A percentile compares a stretch with the other conserved stretches of the same genome.
phyloP scores from a whole-genome alignment of 164 flowering plant genomes.

The Piper longum region DNA sequence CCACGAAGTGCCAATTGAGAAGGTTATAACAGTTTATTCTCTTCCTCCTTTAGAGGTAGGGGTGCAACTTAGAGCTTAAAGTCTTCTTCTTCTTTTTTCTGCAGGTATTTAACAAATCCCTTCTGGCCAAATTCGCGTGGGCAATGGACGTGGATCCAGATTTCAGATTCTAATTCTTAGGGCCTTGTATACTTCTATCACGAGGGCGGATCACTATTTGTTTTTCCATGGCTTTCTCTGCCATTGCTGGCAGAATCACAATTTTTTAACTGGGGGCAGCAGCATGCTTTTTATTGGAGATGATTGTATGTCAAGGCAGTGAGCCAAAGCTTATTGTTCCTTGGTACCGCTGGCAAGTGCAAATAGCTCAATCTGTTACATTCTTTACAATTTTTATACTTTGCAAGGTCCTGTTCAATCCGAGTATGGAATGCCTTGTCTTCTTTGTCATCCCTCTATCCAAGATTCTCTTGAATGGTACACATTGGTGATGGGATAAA shows the following conservation, averaged over 20 bases:
- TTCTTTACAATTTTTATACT: no score
- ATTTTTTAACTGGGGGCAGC: no score
- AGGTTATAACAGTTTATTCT: constrained; percentile 31
- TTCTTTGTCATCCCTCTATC: no score
- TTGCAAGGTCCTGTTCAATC: no score
- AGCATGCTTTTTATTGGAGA: no score
- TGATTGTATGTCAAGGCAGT: no score
- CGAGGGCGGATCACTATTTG: neutral
- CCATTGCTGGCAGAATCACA: neutral
- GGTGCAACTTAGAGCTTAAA: neutral
- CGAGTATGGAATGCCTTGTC: no score
- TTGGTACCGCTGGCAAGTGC: no score
- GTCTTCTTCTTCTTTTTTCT: neutral
- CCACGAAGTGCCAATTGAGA: constrained; percentile 94
- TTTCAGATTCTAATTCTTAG: constrained; percentile 62
- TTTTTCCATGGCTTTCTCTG: neutral
- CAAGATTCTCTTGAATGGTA: no score
- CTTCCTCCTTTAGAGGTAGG: neutral
- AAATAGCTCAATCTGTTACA: no score
- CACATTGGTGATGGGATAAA: no score
- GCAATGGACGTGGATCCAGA: constrained; percentile 92
- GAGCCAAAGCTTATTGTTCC: no score
- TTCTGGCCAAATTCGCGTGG: constrained; percentile 89
- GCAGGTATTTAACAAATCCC: constrained; percentile 90
- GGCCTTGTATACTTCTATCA: neutral